Base-by-base conservation (phyloP, 1,284 basidiomycete genomes). In the Hemileccinum hortonii region DNA sequence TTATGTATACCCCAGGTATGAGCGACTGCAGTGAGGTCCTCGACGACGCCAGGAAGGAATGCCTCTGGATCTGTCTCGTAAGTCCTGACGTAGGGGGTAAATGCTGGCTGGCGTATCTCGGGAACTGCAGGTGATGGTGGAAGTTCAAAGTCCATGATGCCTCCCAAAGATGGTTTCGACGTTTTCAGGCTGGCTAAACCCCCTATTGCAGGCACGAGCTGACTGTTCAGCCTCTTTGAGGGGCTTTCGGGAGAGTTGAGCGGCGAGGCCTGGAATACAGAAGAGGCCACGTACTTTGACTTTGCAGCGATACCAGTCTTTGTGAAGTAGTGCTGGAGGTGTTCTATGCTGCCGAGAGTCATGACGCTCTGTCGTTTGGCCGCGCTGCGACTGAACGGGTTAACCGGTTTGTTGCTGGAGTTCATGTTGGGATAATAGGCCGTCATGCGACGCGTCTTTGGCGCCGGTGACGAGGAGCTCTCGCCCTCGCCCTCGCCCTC, bases 271-370 rank as follows among this genome's bases (percentile, higher is more conserved):
- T 10, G 19, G 33, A 16, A 11, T 3, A 32, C 39, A 46, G 6
- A 49, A 44, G 47, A 16, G 36, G 37, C 55, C 44, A 78, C 86
- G 69, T 69, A 90, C 89, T 80, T 82, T 67, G 79, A 81, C 74
- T 86, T 86, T 24, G 86, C 79, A 16, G 76, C 79, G 50, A 91
- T 78, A 6, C 89, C 89, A 1, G 87, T 84, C 79, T 92, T 92
- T 7, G 90, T 91, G 61, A 92, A 92, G 65, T 91, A 91, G 64
- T 93, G 87, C 71, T 94, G 91, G 46, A 94, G 77, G 66, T 92
- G 87, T 63, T 92, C 88, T 58, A 94, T 93, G 65, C 87, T 90
- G 26, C 90, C 90, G 19, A 94, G 71, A 0, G 88, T 83, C 86
- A 92, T 87, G 18, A 94, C 92, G 62, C 87, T 90, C 67, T 90